Evolutionary conservation across 2,329 filamentous ascomycete species (phyloP), one percentile per base, ranked within the genome.

Genomic region (Aureobasidium sp.): DNA sequence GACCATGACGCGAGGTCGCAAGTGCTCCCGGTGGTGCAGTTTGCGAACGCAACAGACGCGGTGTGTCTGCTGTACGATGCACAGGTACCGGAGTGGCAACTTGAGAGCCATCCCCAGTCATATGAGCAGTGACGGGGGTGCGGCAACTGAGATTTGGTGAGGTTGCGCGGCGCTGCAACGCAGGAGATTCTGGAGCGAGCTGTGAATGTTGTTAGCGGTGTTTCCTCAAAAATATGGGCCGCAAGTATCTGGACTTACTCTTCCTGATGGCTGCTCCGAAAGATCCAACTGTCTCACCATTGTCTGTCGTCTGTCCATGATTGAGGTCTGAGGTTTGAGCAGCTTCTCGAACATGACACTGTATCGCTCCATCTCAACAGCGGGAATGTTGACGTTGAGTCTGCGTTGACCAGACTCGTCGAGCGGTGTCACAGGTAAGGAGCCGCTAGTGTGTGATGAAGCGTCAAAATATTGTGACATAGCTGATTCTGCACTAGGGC

Each of bases 331-430:
- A 5, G 64, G 71, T 64, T 84, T 82, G 30, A 96, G 77, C 7
- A 97, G 79, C 41, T 83, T 83, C 61, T 87, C 85, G 70, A 97
- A 97, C 92, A 97, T 97, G 66, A 97, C 83, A 67, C 91, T 96
- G 68, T 96, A 97, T 53, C 93, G 81, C 71, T 97, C 93, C 81
- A 97, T 80, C 65, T 88, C 85, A 61, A 89, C 81, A 54, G 84
- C 83, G 0, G 93, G 92, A 62, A 97, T 94, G 58, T 92, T 85
- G 16, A 97, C 82, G 67, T 91, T 81, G 25, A 97, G 77, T 42
- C 75, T 68, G 3, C 72, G 74, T 25, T 66, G 52, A 25, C n/a
- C 9, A 29, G 32, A 15, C 9, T 5, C 34, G 11, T 48, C 42
- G 7, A 37, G 42, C 25, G 41, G 54, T 2, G 42, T 58, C 9